Conservation (phyloP, 2,329 filamentous ascomycete species). For the Endothia cerciana region DNA sequence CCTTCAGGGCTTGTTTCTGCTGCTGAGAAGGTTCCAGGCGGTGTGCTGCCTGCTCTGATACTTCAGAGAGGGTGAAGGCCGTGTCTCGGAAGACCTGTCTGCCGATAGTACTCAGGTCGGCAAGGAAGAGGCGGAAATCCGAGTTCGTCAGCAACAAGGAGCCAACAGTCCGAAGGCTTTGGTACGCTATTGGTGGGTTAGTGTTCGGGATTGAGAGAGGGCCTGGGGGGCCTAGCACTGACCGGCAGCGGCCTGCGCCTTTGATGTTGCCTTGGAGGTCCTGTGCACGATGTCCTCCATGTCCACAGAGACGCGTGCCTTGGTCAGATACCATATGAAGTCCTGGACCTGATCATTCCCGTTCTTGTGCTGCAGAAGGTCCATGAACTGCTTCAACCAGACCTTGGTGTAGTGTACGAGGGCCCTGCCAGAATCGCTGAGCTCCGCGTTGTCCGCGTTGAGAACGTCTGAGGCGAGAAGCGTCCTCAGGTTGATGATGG, state of each 20-base stretch:
- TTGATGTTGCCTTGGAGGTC: conserved; percentile 65
- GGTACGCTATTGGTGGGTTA: conserved; percentile 61
- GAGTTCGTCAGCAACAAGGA: conserved; percentile 86
- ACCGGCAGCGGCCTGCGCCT: conserved; percentile 74
- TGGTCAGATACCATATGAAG: conserved; percentile 82
- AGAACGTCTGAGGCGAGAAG: conserved; percentile 78
- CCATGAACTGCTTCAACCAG: conserved; percentile 79
- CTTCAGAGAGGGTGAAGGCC: conserved; percentile 75
- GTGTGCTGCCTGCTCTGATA: conserved; percentile 74
- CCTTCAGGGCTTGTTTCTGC: conserved; percentile 59
- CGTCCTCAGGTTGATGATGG: conserved; percentile 77
- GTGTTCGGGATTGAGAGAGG: background rate
- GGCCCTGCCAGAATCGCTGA: conserved; percentile 77
- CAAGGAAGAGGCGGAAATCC: conserved; percentile 85
- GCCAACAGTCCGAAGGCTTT: conserved; percentile 81
- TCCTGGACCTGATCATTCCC: conserved; percentile 84
- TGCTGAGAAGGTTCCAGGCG: conserved; percentile 70
- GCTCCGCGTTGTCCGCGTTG: conserved; percentile 72
- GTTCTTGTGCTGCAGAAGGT: conserved; percentile 84
- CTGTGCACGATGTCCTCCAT: conserved; percentile 64
- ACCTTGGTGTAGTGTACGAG: conserved; percentile 73
- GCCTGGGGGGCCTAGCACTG: conserved; percentile 33
- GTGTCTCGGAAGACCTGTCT: conserved; percentile 87
- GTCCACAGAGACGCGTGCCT: conserved; percentile 73
- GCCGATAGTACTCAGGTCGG: conserved; percentile 77